Evolutionary conservation across 2,329 filamentous ascomycete species (phyloP).

Genomic region (Fusarium pininemorale): DNA sequence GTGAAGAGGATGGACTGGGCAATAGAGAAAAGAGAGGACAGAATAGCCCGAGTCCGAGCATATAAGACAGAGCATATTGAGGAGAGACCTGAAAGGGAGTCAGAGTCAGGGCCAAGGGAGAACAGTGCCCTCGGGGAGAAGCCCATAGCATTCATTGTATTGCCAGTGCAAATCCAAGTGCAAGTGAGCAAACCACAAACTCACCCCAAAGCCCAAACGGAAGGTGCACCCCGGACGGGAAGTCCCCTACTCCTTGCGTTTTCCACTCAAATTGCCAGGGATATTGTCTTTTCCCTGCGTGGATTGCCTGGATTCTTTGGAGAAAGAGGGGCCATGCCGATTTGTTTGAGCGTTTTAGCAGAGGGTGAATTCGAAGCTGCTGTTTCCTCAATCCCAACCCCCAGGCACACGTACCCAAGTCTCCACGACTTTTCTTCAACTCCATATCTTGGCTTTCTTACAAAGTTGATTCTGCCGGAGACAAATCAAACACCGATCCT

Average conservation of each 20-base stretch:
- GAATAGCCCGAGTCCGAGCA: background rate
- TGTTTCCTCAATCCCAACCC: constrained; percentile 14
- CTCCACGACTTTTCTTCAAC: constrained; percentile 27
- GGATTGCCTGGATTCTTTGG: constrained; percentile 17
- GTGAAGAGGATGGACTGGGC: background rate
- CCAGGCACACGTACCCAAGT: background rate
- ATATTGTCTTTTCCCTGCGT: constrained; percentile 3
- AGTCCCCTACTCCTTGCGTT: constrained; percentile 18
- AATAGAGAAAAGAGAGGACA: background rate
- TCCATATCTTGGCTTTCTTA: constrained; percentile 3
- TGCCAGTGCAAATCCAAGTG: background rate
- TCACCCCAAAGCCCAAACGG: constrained; percentile 5
- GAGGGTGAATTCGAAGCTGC: background rate
- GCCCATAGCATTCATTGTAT: background rate
- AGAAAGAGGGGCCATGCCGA: constrained; percentile 16
- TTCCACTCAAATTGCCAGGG: constrained; percentile 13
- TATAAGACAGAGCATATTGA: background rate
- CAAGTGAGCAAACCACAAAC: background rate
- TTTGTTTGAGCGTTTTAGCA: constrained; percentile 17
- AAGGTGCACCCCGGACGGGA: constrained; percentile 21
- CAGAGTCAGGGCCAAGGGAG: constrained; percentile 20
- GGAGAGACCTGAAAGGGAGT: constrained; percentile 5
- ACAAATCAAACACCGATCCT: background rate
- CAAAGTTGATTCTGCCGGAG: background rate
- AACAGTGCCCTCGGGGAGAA: background rate